These are phyloP conservation scores for Dictyostelium citrinum DNA, from an alignment of 78 protist species.

Conservation along the genomic window DNA sequence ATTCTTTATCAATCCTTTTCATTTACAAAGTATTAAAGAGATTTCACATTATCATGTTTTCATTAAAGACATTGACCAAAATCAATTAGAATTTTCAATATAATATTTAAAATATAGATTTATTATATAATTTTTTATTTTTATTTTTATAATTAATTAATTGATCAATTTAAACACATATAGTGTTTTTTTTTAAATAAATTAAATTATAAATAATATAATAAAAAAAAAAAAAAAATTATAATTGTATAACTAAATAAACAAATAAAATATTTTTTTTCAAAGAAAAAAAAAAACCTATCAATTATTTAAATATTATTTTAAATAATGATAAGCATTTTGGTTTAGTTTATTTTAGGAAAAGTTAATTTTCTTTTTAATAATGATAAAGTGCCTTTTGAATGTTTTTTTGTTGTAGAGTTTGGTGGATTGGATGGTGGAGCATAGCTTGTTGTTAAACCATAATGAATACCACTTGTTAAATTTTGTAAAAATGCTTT, in stretches of 20 bases:
- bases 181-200: neutral
- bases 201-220: too few relatives aligned
- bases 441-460: neutral
- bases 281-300: too few relatives aligned
- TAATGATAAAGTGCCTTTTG: neutral
- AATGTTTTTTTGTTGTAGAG: neutral
- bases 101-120: neutral
- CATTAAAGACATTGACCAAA: conserved; percentile 2
- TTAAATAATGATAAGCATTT: too few relatives aligned
- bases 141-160: neutral
- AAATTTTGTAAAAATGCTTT: conserved; percentile 17
- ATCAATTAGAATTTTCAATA: neutral
- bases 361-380: neutral
- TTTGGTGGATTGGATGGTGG: neutral
- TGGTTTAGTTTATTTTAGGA: conserved; percentile 1
- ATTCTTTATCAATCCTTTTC: conserved; percentile 35
- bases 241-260: neutral
- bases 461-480: neutral
- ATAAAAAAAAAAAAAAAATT: too few relatives aligned
- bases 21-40: conserved; percentile 53
- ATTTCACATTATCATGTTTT: conserved; percentile 67
- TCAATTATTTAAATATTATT: too few relatives aligned
- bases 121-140: too few relatives aligned
- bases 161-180: neutral
- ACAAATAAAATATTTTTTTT: too few relatives aligned